Evolutionary conservation across 2,329 filamentous ascomycete genomes (phyloP).

Genomic region (Talaromyces sp.): DNA sequence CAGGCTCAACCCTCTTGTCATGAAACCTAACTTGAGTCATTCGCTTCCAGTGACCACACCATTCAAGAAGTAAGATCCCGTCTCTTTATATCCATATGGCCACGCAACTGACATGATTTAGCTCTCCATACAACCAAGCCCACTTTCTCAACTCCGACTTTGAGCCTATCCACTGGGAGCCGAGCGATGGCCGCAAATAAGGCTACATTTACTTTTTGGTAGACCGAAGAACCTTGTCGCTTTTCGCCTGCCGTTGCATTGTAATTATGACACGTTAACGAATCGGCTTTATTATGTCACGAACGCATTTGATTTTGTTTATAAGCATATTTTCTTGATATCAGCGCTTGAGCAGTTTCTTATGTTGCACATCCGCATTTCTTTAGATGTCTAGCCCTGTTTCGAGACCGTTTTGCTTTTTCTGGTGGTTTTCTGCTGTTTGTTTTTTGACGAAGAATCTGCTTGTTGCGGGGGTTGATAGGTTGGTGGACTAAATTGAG

Average conservation of each 20-base stretch:
- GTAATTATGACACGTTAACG: not conserved
- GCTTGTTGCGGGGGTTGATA: too few species aligned
- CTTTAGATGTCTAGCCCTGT: not conserved
- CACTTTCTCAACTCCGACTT: conserved; percentile 43
- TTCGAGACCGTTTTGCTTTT: not conserved
- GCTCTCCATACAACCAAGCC: conserved; percentile 40
- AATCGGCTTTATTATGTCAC: not conserved
- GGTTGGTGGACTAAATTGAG: not conserved
- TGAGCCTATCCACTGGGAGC: conserved; percentile 40
- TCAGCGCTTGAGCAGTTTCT: not conserved
- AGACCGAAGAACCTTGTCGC: too few species aligned
- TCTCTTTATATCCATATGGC: not conserved
- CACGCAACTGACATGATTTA: conserved; percentile 13
- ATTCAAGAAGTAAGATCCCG: conserved; percentile 37
- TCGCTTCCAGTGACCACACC: conserved; percentile 35
- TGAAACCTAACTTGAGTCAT: conserved; percentile 35
- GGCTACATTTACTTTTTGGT: not conserved
- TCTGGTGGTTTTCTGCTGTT: not conserved
- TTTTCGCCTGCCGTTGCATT: not conserved
- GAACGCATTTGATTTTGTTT: not conserved
- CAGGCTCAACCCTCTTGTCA: conserved; percentile 36
- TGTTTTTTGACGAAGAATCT: not conserved
- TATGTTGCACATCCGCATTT: not conserved
- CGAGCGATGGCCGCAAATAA: conserved; percentile 32
- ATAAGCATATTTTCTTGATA: not conserved